Conservation (phyloP, 2,329 filamentous ascomycete genomes). For the Colletotrichum sp. region DNA sequence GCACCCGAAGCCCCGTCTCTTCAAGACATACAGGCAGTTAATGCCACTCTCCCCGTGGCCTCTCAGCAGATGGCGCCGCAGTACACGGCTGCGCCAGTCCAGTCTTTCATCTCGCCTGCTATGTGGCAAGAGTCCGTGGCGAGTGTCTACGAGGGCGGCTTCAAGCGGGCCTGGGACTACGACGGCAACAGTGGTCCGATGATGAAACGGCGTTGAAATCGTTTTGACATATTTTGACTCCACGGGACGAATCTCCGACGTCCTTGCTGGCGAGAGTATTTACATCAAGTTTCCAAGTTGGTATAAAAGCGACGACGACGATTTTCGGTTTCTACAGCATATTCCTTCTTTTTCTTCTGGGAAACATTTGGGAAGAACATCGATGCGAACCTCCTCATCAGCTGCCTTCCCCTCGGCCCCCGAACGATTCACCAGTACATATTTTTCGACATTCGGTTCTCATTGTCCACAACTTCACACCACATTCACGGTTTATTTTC, state of each 20-base stretch:
- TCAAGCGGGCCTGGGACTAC: conserved; percentile 69
- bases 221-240: background rate
- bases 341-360: background rate
- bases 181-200: conserved; percentile 37
- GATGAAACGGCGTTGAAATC: conserved; percentile 25
- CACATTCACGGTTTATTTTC: conserved; percentile 5
- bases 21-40: conserved; percentile 57
- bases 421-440: conserved; percentile 9
- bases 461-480: background rate
- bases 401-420: background rate
- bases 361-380: background rate
- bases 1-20: conserved; percentile 58
- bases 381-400: background rate
- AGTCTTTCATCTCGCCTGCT: conserved; percentile 69
- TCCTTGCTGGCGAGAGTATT: background rate
- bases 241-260: background rate
- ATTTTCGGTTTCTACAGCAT: background rate
- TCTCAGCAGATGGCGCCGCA: conserved; percentile 54
- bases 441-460: conserved; percentile 8
- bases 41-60: conserved; percentile 46
- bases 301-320: background rate
- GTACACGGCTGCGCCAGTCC: conserved; percentile 58
- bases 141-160: conserved; percentile 69
- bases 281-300: background rate
- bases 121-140: conserved; percentile 79